These are phyloP conservation scores for Ocimum tenuiflorum DNA, from an alignment of 257 asterid genomes.

Conservation along the genomic window DNA sequence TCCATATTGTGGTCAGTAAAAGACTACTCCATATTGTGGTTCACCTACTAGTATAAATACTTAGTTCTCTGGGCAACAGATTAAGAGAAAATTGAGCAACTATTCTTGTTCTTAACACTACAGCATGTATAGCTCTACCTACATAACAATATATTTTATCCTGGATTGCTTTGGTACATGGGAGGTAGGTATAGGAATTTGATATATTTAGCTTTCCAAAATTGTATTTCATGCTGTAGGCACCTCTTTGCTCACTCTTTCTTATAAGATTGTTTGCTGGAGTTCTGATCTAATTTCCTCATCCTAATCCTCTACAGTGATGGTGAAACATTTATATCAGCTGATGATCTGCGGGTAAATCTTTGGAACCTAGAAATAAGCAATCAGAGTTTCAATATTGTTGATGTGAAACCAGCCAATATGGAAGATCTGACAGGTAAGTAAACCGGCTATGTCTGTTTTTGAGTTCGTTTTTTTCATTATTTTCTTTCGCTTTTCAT, in stretches of 20 bases:
- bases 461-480: background rate
- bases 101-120: background rate
- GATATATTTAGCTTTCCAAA: background rate
- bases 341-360: conserved; percentile 81
- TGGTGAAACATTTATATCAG: conserved; percentile 89
- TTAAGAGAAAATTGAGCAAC: background rate
- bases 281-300: background rate
- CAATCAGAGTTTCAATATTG: conserved; percentile 81
- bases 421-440: conserved; percentile 91
- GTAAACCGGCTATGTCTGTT: conserved; percentile 5
- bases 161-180: background rate
- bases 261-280: conserved; percentile 4
- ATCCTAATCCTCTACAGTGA: conserved; percentile 44
- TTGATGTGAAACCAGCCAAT: conserved; percentile 82
- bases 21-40: background rate
- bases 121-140: conserved; percentile 3
- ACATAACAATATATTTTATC: background rate
- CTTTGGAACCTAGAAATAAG: conserved; percentile 90
- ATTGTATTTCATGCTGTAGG: background rate
- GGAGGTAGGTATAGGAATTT: conserved; percentile 10
- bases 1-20: background rate
- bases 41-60: conserved; percentile 3
- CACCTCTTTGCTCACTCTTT: conserved; percentile 1
- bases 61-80: background rate
- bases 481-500: background rate